Percentiles rank a stretch among this genome's conserved stretches.
Evolutionary conservation across 1,139 yeast species (phyloP).

Genomic region (Candida smagusa): DNA sequence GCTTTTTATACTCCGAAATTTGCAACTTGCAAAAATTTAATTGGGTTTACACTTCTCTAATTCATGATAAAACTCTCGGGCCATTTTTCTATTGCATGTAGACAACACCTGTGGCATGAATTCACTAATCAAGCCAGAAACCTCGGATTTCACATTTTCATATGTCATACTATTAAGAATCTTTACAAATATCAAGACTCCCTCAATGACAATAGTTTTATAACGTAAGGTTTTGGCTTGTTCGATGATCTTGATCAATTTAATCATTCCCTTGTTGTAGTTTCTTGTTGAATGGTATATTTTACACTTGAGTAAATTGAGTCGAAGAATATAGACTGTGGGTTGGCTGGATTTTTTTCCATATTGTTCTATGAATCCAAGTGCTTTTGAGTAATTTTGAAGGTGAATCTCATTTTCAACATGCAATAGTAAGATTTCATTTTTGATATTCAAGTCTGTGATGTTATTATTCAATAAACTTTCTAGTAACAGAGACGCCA

Average conservation of each 20-base stretch:
- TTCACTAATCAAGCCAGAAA: constrained; percentile 28
- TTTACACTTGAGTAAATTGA: constrained; percentile 43
- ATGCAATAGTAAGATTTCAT: constrained; percentile 25
- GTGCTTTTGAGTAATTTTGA: constrained; percentile 34
- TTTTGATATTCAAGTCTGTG: constrained; percentile 29
- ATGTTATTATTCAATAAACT: constrained; percentile 23
- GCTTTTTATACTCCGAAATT: no score
- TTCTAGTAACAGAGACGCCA: constrained; percentile 21
- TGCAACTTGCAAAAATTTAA: no score
- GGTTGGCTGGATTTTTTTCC: constrained; percentile 18
- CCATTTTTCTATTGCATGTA: constrained; percentile 29
- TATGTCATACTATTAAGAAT: constrained; percentile 34
- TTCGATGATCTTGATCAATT: constrained; percentile 43
- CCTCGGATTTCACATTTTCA: constrained; percentile 26
- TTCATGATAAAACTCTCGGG: constrained; percentile 36
- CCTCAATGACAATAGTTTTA: constrained; percentile 36
- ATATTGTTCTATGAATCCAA: constrained; percentile 30
- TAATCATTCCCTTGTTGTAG: constrained; percentile 40
- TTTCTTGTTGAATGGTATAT: constrained; percentile 36
- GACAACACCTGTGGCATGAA: constrained; percentile 41
- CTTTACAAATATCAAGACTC: constrained; percentile 35
- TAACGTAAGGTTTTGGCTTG: constrained; percentile 41
- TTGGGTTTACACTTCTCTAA: constrained; percentile 13
- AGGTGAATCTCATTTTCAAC: constrained; percentile 19
- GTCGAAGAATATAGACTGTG: constrained; percentile 32